phyloP scores from a whole-genome alignment of 148 eudicot species.

The Camellia granthamiana region DNA sequence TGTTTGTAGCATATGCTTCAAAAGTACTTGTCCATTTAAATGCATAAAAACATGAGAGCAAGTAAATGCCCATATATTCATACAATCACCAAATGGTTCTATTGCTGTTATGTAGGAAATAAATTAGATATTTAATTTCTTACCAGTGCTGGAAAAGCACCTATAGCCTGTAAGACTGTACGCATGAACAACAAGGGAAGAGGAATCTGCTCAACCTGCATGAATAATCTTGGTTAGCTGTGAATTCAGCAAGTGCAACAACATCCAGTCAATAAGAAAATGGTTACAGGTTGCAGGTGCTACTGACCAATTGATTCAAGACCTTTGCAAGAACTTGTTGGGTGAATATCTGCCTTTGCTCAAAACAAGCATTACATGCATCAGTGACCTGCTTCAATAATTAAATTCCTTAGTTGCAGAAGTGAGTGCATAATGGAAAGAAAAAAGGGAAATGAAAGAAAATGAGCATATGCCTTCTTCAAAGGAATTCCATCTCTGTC shows the following conservation, averaged over 20 bases:
- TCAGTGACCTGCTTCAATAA: constrained; percentile 73
- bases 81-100: background rate
- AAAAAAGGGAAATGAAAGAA: constrained; percentile 10
- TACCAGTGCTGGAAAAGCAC: constrained; percentile 95
- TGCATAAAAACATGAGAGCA: background rate
- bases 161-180: constrained; percentile 90
- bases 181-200: constrained; percentile 95
- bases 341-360: constrained; percentile 77
- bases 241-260: background rate
- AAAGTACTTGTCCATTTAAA: background rate
- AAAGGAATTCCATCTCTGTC: constrained; percentile 82
- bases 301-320: constrained; percentile 85
- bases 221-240: background rate
- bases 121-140: constrained; percentile 17
- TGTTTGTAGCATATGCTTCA: background rate
- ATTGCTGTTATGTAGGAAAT: background rate
- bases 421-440: constrained; percentile 12
- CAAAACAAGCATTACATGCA: constrained; percentile 96
- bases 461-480: constrained; percentile 61
- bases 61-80: background rate
- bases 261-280: background rate
- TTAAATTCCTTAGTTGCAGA: constrained; percentile 5
- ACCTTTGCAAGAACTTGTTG: constrained; percentile 96
- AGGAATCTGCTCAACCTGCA: constrained; percentile 98
- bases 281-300: constrained; percentile 2